Percentiles rank a stretch among this genome's conserved stretches.
Conservation (phyloP, 2,329 filamentous ascomycete species). For the Daldinia sp. region DNA sequence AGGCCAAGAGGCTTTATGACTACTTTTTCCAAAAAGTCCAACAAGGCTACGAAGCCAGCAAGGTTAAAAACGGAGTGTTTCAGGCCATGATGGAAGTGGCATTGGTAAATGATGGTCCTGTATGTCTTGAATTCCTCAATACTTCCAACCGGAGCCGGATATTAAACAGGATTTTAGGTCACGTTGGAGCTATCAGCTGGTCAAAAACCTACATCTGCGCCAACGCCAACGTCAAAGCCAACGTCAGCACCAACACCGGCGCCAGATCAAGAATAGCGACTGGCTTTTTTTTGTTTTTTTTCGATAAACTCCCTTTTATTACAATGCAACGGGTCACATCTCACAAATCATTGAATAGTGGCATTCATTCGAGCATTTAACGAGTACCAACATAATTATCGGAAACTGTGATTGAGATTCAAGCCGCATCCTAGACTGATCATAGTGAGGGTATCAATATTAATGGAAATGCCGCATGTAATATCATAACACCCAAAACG, state of each 20-base stretch:
- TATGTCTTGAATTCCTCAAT: conserved; percentile 55
- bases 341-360: not conserved
- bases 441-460: conserved; percentile 34
- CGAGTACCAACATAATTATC: not conserved
- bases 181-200: conserved; percentile 49
- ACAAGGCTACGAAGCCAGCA: conserved; percentile 73
- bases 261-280: conserved; percentile 8
- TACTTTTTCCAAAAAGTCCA: conserved; percentile 82
- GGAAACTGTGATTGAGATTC: not conserved
- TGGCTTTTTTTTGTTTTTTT: too few species aligned
- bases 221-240: conserved; percentile 5
- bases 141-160: conserved; percentile 3
- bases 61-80: conserved; percentile 94
- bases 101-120: conserved; percentile 84
- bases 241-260: conserved; percentile 1
- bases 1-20: conserved; percentile 83
- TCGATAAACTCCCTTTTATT: not conserved
- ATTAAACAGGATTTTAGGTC: conserved; percentile 45
- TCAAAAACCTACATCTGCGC: conserved; percentile 34
- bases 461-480: conserved; percentile 10
- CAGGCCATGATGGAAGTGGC: conserved; percentile 99
- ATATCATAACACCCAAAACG: conserved; percentile 6
- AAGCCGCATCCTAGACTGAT: not conserved
- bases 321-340: not conserved
- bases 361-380: not conserved